Evolutionary conservation across 176 grass and related monocot genomes (phyloP).

Genomic region (Elaeis guineensis): DNA sequence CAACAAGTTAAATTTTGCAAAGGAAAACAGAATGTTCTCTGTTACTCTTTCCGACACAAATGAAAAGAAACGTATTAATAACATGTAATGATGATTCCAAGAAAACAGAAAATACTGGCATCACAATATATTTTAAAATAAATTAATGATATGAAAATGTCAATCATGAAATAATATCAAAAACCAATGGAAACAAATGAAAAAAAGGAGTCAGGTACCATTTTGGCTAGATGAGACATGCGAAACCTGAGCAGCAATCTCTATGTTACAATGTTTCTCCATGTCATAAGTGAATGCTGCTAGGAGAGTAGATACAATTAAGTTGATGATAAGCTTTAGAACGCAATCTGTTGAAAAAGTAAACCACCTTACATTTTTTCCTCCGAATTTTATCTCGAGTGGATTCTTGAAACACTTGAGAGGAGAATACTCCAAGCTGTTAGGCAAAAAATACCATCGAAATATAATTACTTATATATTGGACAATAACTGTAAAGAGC

Average conservation of each 20-base stretch:
- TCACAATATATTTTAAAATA: too few species aligned
- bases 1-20: too few species aligned
- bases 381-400: constrained; percentile 53
- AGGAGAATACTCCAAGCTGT: constrained; percentile 88
- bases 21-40: too few species aligned
- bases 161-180: too few species aligned
- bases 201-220: constrained; percentile 40
- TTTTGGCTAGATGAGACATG: constrained; percentile 59
- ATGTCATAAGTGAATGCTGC: constrained; percentile 87
- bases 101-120: too few species aligned
- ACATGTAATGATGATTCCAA: too few species aligned
- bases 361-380: constrained; percentile 60
- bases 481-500: too few species aligned
- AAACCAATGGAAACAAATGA: not conserved
- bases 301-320: constrained; percentile 17
- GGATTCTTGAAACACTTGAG: constrained; percentile 93
- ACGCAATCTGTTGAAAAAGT: not conserved
- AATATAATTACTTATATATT: too few species aligned
- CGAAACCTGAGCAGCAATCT: constrained; percentile 86
- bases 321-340: constrained; percentile 18
- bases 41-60: too few species aligned
- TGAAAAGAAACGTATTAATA: too few species aligned
- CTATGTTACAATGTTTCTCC: constrained; percentile 97
- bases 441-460: constrained; percentile 7
- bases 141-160: too few species aligned